Percentiles rank a stretch among this genome's conserved stretches.
phyloP scores from a whole-genome alignment of 2,329 filamentous ascomycete genomes.

The Fusarium sp. region DNA sequence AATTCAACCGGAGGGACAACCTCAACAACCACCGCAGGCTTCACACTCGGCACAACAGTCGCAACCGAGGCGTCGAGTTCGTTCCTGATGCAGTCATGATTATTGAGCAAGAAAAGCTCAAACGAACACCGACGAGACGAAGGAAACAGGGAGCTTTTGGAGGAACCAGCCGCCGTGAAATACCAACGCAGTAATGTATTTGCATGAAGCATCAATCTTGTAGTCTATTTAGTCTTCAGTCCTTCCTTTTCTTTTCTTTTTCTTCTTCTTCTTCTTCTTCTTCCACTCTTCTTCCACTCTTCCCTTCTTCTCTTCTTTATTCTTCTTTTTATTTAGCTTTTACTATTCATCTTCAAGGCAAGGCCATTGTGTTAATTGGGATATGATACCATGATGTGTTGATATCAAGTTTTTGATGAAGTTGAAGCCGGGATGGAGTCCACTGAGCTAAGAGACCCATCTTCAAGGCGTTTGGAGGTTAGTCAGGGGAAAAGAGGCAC shows the following conservation, averaged over 20 bases:
- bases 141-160: not conserved
- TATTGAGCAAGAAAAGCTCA: not conserved
- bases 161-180: not conserved
- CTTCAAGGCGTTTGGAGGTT: not conserved
- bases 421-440: too few species aligned
- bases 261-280: not conserved
- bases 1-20: slow-evolving; percentile 55
- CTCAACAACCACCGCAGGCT: slow-evolving; percentile 56
- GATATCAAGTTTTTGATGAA: too few species aligned
- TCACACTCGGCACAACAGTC: slow-evolving; percentile 51
- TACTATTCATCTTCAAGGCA: too few species aligned
- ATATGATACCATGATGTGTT: too few species aligned
- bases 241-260: not conserved
- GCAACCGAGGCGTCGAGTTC: not conserved
- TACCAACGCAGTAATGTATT: not conserved
- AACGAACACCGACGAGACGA: not conserved
- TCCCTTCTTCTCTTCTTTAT: not conserved
- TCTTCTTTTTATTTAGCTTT: not conserved
- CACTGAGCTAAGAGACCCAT: not conserved
- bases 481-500: not conserved
- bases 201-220: not conserved
- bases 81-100: not conserved
- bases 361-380: too few species aligned
- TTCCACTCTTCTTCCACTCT: not conserved
- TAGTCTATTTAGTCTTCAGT: not conserved